Base-by-base conservation (phyloP, 106 monocot species). In the Dendrobium chrysotoxum region DNA sequence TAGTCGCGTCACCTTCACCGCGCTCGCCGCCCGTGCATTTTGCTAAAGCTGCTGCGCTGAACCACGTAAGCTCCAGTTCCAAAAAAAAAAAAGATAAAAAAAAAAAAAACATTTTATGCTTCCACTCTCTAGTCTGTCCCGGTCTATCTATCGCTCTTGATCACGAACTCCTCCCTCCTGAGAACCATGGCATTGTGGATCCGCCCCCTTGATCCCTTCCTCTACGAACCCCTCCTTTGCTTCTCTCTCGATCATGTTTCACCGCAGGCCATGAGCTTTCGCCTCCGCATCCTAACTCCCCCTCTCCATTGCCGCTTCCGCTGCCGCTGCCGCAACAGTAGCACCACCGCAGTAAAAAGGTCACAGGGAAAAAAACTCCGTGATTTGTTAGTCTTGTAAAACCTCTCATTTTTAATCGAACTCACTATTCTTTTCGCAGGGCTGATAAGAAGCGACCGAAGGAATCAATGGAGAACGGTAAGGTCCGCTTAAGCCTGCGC, bases 401-500 rank as follows among this genome's bases (percentile, higher is more conserved):
- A 23, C 9, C 26, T 26, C 38, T 26, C 58, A 45, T 23, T 23
- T 64, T 66, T 28, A 78, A 72, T 70, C 35, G 70, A 70, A 35
- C 70, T 70, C 31, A 35, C 15, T 70, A 11, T 70, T 15, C 70
- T 70, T 31, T 28, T 4, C 28, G 54, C 78, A 89, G 88, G 46
- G 70, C 46, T 26, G 83, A 84, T 35, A 81, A 86, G 78, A 75
- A 46, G 80, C 58, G 79, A 76, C 72, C 84, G 70, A 75, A 45
- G 80, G 72, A 81, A 75, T 72, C 81, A 12, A 38, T 31, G 30
- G 77, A 66, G 54, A 20, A 68, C 10, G 81, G 85, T n/a, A 83
- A 75, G 75, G 88, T 82, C 44, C 73, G 44, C 72, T 35, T 97
- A 20, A 79, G 80, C 8, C 66, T 92, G 25, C 82, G 88, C 4